phyloP scores from a whole-genome alignment of 1,284 basidiomycete genomes.

The Laetiporus sulphureus region DNA sequence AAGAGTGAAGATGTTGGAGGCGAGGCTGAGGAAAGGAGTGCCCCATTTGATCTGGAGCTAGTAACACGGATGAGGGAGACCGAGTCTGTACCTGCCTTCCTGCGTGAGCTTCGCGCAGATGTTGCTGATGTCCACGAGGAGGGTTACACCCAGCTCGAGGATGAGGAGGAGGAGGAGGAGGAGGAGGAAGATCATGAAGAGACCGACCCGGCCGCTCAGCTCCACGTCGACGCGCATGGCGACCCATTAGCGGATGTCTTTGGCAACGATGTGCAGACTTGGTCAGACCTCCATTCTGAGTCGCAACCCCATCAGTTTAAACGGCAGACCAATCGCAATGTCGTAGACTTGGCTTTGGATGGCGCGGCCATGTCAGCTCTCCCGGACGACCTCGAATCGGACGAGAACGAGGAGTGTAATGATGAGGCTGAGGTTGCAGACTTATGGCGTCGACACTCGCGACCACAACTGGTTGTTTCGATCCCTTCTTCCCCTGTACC shows the following conservation, averaged over 20 bases:
- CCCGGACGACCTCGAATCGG: conserved; percentile 28
- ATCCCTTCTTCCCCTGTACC: conserved; percentile 22
- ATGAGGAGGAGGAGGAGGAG: conserved; percentile 22
- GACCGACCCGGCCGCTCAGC: conserved; percentile 17
- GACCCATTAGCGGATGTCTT: conserved; percentile 44
- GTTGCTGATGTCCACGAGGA: conserved; percentile 14
- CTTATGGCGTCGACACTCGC: conserved; percentile 23
- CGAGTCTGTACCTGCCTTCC: conserved; percentile 24
- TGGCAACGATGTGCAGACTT: conserved; percentile 55
- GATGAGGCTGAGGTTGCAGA: conserved; percentile 23
- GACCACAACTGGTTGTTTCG: conserved; percentile 26
- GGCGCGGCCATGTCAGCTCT: conserved; percentile 37
- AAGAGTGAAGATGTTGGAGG: conserved; percentile 13
- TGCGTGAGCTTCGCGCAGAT: conserved; percentile 18
- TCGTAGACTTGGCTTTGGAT: conserved; percentile 48
- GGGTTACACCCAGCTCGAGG: conserved; percentile 30
- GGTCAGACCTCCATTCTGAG: conserved; percentile 44
- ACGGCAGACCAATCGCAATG: conserved; percentile 34
- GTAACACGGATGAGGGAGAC: conserved; percentile 42
- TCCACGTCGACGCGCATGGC: conserved; percentile 12
- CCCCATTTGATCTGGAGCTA: conserved; percentile 43
- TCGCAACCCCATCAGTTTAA: conserved; percentile 17
- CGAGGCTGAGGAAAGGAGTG: conserved; percentile 22
- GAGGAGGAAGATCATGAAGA: conserved; percentile 16
- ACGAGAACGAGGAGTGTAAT: conserved; percentile 2